Evolutionary conservation across 371 early-diverging fungal species (phyloP).

Genomic region (Mucor lusitanicus): DNA sequence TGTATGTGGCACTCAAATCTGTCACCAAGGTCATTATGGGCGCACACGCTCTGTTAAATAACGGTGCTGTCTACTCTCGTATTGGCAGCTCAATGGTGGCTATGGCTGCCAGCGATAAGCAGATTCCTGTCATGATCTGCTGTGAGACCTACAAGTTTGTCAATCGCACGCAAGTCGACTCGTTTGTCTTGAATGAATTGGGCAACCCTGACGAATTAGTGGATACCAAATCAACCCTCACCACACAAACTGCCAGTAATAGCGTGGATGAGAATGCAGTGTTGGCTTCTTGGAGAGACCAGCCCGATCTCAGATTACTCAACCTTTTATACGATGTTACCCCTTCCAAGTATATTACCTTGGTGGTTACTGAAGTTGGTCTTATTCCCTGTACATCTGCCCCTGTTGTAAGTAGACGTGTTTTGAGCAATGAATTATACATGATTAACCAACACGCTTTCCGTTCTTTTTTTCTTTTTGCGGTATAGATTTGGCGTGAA

Average conservation of each 20-base stretch:
- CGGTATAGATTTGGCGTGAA: conserved; percentile 57
- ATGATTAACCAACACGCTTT: background rate
- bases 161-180: conserved; percentile 91
- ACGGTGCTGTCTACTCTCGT: conserved; percentile 92
- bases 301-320: conserved; percentile 75
- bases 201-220: conserved; percentile 83
- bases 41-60: conserved; percentile 89
- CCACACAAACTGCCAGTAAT: conserved; percentile 19
- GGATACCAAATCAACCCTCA: conserved; percentile 49
- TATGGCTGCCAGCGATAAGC: conserved; percentile 84
- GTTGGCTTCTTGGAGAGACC: conserved; percentile 68
- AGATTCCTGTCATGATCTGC: conserved; percentile 93
- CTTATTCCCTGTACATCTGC: conserved; percentile 93
- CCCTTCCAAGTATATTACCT: conserved; percentile 88
- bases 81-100: conserved; percentile 93
- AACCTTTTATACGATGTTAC: conserved; percentile 94
- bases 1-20: conserved; percentile 78
- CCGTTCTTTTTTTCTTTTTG: conserved; percentile 2
- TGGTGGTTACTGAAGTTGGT: conserved; percentile 94
- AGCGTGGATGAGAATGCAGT: conserved; percentile 26
- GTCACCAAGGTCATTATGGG: conserved; percentile 94
- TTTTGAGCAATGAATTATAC: background rate
- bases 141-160: conserved; percentile 98
- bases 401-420: conserved; percentile 65
- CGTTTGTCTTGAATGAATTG: conserved; percentile 95